phyloP scores from a whole-genome alignment of 1,284 basidiomycete species.

The Ceratobasidium theobromae region DNA sequence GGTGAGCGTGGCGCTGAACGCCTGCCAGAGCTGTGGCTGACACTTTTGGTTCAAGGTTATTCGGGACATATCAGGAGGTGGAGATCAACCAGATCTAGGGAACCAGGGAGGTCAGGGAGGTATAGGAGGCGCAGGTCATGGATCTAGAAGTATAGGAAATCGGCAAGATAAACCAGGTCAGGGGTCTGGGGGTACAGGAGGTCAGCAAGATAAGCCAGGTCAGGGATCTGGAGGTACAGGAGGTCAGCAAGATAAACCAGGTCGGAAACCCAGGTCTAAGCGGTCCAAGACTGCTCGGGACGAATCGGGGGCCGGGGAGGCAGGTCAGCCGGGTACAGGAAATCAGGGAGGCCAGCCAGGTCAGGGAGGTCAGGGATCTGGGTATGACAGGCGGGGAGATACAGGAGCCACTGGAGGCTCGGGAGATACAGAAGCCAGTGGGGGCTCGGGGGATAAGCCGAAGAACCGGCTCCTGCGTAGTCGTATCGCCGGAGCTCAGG shows the following conservation, averaged over 20 bases:
- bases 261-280: no score
- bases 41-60: background rate
- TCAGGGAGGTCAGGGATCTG: background rate
- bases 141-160: no score
- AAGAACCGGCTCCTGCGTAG: conserved; percentile 4
- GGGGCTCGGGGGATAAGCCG: no score
- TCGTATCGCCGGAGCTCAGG: conserved; percentile 12
- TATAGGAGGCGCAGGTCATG: background rate
- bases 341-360: background rate
- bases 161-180: no score
- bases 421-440: no score
- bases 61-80: background rate
- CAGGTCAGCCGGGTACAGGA: background rate
- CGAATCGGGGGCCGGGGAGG: background rate
- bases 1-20: background rate
- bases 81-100: background rate
- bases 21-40: background rate
- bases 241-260: no score
- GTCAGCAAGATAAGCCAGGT: no score
- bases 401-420: no score
- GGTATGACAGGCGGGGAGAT: no score
- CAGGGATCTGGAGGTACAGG: no score
- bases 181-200: no score
- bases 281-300: background rate
- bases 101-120: background rate